Evolutionary conservation across 2,329 filamentous ascomycete species (phyloP).

Genomic region (Fusarium illudens): DNA sequence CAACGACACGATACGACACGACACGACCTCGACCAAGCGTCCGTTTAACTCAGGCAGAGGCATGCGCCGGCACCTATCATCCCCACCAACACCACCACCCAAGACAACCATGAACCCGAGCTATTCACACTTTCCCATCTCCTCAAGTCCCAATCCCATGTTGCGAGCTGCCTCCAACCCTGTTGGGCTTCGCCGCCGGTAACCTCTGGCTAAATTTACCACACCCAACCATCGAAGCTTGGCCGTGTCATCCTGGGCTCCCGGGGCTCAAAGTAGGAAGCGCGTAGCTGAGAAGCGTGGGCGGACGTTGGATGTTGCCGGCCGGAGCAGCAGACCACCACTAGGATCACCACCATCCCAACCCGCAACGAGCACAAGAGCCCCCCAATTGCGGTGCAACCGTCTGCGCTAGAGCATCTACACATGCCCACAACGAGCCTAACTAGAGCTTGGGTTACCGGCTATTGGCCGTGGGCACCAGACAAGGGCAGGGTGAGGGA

Average conservation of each 20-base stretch:
- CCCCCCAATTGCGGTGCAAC: constrained; percentile 12
- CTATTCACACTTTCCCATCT: constrained; percentile 7
- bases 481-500: constrained; percentile 23
- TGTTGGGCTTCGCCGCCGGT: constrained; percentile 15
- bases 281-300: constrained; percentile 17
- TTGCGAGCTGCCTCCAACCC: constrained; percentile 9
- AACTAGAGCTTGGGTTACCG: constrained; percentile 23
- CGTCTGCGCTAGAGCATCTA: constrained; percentile 11
- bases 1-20: no score
- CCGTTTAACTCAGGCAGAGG: constrained; percentile 2
- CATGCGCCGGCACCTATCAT: not conserved
- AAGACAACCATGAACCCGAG: constrained; percentile 4
- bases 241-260: constrained; percentile 13
- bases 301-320: constrained; percentile 35
- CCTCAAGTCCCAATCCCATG: constrained; percentile 9
- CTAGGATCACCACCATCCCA: constrained; percentile 26
- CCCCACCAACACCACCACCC: constrained; percentile 10
- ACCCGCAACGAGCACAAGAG: constrained; percentile 7
- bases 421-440: constrained; percentile 22
- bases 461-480: constrained; percentile 15
- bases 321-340: constrained; percentile 30
- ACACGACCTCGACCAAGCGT: not conserved
- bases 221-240: constrained; percentile 9
- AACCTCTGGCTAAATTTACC: constrained; percentile 27
- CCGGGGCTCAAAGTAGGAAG: constrained; percentile 6